Conservation (phyloP, 2,329 filamentous ascomycete species). For the Fusarium sp. region DNA sequence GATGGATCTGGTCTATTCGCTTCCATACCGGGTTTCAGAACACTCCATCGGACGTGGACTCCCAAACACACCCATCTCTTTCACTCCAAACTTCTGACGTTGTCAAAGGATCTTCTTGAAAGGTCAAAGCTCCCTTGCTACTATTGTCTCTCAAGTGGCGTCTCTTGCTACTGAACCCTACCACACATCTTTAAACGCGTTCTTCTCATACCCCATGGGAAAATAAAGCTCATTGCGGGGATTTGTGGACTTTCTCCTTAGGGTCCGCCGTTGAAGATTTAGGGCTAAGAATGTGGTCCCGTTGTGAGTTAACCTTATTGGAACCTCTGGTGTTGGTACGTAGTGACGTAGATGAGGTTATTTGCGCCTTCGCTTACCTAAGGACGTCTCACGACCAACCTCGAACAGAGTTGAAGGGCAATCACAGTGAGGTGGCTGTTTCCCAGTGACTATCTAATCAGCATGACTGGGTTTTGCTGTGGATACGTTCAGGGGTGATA, state of each 20-base stretch:
- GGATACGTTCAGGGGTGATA: neutral
- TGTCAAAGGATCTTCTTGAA: too few species aligned
- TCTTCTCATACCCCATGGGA: neutral
- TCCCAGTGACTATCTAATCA: neutral
- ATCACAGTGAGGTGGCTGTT: neutral
- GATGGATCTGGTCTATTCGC: neutral
- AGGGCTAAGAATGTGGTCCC: neutral
- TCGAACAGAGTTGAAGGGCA: neutral
- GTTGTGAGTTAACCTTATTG: neutral
- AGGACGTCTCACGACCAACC: neutral
- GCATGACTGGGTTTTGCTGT: neutral
- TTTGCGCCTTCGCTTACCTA: neutral
- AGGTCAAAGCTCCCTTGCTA: neutral
- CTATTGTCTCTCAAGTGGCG: neutral
- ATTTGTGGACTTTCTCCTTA: neutral
- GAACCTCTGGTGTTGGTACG: neutral
- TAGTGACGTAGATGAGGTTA: neutral
- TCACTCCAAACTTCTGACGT: neutral
- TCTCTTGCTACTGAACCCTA: neutral
- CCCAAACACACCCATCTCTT: neutral
- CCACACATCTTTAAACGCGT: neutral
- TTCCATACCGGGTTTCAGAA: neutral
- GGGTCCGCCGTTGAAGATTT: neutral
- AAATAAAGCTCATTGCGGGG: neutral
- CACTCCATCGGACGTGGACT: too few species aligned